These are phyloP conservation scores for Trichoderma guizhouense DNA, from an alignment of 2,329 filamentous ascomycete species.

Conservation along the genomic window DNA sequence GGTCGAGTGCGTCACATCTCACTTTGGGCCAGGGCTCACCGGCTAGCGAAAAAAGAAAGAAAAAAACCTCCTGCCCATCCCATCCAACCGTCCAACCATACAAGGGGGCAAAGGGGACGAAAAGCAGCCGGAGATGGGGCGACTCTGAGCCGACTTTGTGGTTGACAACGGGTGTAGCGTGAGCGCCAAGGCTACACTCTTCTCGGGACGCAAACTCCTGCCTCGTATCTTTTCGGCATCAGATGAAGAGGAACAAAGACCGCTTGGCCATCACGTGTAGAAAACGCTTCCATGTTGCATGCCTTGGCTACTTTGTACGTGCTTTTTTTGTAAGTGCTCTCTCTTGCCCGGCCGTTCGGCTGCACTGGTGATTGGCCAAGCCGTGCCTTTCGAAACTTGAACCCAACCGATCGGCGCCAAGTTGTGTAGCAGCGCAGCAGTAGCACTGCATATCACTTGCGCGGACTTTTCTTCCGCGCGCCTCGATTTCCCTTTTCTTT, in stretches of 20 bases:
- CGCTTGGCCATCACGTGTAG: slow-evolving; percentile 7
- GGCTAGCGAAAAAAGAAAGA: not conserved
- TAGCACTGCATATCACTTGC: not conserved
- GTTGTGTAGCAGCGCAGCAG: not conserved
- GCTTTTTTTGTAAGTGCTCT: not conserved
- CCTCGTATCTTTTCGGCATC: slow-evolving; percentile 13
- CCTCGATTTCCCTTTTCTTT: not conserved
- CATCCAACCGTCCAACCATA: not conserved
- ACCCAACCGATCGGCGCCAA: not conserved
- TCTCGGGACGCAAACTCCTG: not conserved
- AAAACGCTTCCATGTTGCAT: not conserved
- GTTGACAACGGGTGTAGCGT: not conserved
- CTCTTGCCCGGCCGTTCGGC: not conserved
- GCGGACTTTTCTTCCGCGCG: not conserved
- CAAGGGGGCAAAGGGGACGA: not conserved
- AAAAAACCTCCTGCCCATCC: not conserved
- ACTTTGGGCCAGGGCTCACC: not conserved
- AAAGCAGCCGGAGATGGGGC: slow-evolving; percentile 9
- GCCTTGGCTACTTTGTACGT: not conserved
- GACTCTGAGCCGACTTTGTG: slow-evolving; percentile 2
- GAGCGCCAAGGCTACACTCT: not conserved
- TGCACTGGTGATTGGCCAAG: not conserved
- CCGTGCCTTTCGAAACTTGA: not conserved
- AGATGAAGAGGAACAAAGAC: not conserved
- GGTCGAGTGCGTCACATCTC: slow-evolving; percentile 1